These are phyloP conservation scores for Abortiporus biennis DNA, from an alignment of 1,284 basidiomycete genomes.

Conservation along the genomic window DNA sequence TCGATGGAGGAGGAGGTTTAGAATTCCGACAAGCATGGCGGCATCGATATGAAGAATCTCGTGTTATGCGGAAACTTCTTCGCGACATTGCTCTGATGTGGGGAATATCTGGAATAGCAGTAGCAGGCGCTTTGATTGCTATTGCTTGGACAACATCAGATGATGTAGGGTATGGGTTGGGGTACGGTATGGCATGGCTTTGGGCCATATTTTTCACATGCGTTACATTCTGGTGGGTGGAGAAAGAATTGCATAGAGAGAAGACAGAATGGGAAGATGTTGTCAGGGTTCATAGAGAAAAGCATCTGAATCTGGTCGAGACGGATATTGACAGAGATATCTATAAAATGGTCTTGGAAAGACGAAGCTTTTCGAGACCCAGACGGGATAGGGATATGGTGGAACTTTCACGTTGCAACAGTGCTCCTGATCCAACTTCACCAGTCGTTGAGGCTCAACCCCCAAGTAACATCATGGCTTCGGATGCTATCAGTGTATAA, in stretches of 20 bases:
- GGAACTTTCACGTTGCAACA: too few relatives aligned
- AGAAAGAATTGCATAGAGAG: conserved; percentile 18
- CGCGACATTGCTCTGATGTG: conserved; percentile 21
- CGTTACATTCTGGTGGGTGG: conserved; percentile 17
- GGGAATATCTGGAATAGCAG: conserved; percentile 20
- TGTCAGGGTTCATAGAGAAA: conserved; percentile 9
- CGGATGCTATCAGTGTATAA: too few relatives aligned
- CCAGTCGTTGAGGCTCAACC: too few relatives aligned
- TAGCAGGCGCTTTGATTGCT: conserved; percentile 20
- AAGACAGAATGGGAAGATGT: conserved; percentile 15
- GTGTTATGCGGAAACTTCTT: conserved; percentile 23
- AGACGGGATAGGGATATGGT: too few relatives aligned
- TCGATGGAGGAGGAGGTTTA: conserved; percentile 27
- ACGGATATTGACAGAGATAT: conserved; percentile 9
- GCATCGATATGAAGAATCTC: conserved; percentile 25
- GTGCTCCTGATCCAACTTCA: too few relatives aligned
- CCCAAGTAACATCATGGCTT: too few relatives aligned
- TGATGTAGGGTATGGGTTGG: conserved; percentile 25
- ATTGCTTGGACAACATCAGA: conserved; percentile 21
- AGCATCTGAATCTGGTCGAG: conserved; percentile 12
- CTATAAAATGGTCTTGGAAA: conserved; percentile 5
- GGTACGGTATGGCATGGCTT: conserved; percentile 26
- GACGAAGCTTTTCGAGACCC: too few relatives aligned
- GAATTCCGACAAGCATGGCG: conserved; percentile 28
- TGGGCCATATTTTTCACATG: conserved; percentile 21